phyloP scores from a whole-genome alignment of 2,329 filamentous ascomycete genomes.

The Magnaporthales sp. region DNA sequence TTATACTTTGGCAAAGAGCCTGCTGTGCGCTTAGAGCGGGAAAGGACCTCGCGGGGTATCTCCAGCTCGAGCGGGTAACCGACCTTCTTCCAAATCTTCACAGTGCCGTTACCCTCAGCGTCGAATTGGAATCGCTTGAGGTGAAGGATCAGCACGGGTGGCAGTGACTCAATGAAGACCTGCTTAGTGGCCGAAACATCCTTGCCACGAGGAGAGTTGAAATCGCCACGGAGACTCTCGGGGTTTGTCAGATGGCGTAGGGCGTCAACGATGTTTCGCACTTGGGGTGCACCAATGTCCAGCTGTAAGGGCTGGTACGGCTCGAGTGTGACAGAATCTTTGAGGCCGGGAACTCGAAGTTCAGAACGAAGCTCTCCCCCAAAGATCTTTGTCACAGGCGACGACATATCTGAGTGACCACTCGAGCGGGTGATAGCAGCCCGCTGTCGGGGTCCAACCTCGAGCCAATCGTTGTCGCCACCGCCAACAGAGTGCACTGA shows the following conservation, averaged over 20 bases:
- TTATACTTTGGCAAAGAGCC: constrained; percentile 71
- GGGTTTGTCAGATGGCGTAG: constrained; percentile 75
- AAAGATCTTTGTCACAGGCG: constrained; percentile 90
- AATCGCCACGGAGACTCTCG: constrained; percentile 79
- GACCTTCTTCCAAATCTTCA: constrained; percentile 98
- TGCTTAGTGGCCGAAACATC: constrained; percentile 82
- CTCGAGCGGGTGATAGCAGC: constrained; percentile 79
- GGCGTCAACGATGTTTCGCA: constrained; percentile 88
- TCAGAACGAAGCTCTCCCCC: constrained; percentile 87
- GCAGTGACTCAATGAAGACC: constrained; percentile 84
- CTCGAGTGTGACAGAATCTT: constrained; percentile 85
- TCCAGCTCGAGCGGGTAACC: constrained; percentile 93
- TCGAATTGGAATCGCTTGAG: constrained; percentile 98
- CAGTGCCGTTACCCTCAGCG: constrained; percentile 67
- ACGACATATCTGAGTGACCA: constrained; percentile 61
- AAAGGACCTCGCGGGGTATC: constrained; percentile 83
- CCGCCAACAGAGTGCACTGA: constrained; percentile 16
- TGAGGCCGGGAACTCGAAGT: constrained; percentile 74
- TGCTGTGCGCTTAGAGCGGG: constrained; percentile 63
- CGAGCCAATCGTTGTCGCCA: constrained; percentile 65
- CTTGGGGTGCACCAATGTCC: constrained; percentile 80
- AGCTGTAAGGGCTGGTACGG: constrained; percentile 92
- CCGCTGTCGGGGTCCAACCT: constrained; percentile 89
- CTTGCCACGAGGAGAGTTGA: constrained; percentile 68
- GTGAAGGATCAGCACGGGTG: constrained; percentile 86